Base-by-base conservation (phyloP, 306 rosid genomes). In the Quercus parvula region DNA sequence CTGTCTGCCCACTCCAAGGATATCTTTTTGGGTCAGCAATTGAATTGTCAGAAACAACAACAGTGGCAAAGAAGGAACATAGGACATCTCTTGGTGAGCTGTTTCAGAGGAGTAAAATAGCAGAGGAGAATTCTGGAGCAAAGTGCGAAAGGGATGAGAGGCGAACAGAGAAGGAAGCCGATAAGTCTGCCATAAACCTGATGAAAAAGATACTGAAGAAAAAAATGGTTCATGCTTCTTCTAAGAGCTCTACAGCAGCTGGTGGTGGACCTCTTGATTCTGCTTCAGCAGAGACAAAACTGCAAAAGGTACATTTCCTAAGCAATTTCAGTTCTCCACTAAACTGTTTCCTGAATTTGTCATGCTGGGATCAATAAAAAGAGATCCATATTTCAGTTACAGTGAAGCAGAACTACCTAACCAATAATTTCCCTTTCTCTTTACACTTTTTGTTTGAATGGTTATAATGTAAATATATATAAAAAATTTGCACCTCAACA, bases 71-170 rank as follows among this genome's bases (percentile, higher is more conserved):
- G 89, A 89, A 94, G 85, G 99, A 93, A 84, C 87, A 90, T 22
- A 84, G 98, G 77, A 88, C 97, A 18, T 88, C 98, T 41, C 96
- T 94, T 20, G 97, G 94, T 4, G 97, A 90, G 85, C 91, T 94
- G 11, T 94, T 94, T 84, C 97, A 84, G 88, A 89, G 83, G 78
- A 90, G 81, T 77, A 93, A 91, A 79, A 27, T 86, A n/a, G 86
- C 86, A 9, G 92, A 91, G 75, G 96, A 94, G 79, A 88, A 74
- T 77, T 72, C 80, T 31, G 80, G 89, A 75, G 84, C 79, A 33
- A 86, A 89, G 85, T 73, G 57, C 67, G 88, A 81, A 44, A 83
- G 81, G 84, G 94, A 89, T 62, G 89, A 91, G 62, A 88, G 81
- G 55, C 86, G 87, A 71, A 33, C 75, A 70, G 92, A 88, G 67